phyloP scores from a whole-genome alignment of 345 rosid genomes.

The Ceriops decandra region DNA sequence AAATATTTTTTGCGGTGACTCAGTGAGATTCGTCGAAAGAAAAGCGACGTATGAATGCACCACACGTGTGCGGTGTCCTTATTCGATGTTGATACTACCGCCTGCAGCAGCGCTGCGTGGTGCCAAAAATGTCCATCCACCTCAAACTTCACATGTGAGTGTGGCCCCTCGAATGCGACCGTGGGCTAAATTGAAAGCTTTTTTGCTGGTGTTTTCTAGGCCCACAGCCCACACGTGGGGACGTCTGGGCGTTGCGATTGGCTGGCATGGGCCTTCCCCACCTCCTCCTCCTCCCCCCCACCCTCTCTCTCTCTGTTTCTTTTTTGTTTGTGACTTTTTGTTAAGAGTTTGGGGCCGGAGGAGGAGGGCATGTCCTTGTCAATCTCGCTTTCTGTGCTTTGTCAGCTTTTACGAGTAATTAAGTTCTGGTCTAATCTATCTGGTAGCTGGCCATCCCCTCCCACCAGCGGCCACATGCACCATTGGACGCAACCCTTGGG shows the following conservation, averaged over 20 bases:
- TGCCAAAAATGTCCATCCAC: neutral
- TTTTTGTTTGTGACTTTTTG: constrained; percentile 3
- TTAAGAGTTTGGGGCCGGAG: constrained; percentile 2
- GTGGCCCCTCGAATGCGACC: neutral
- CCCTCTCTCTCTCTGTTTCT: neutral
- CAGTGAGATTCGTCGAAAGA: too few relatives aligned
- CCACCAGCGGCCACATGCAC: neutral
- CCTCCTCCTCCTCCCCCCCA: neutral
- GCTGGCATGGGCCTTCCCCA: constrained; percentile 29
- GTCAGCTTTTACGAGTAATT: constrained; percentile 21
- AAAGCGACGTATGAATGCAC: constrained; percentile 8
- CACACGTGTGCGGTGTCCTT: constrained; percentile 32
- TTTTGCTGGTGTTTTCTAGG: constrained; percentile 12
- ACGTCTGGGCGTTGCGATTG: constrained; percentile 15
- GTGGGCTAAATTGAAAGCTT: constrained; percentile 2
- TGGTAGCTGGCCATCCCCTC: constrained; percentile 27
- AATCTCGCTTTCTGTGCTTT: constrained; percentile 31
- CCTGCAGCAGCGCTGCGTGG: neutral
- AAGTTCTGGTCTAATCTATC: constrained; percentile 3
- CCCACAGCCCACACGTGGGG: constrained; percentile 31
- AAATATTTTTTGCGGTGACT: too few relatives aligned
- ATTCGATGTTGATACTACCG: constrained; percentile 1
- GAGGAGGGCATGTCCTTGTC: constrained; percentile 32
- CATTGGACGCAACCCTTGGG: neutral
- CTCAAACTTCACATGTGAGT: neutral